phyloP scores from a whole-genome alignment of 2,329 filamentous ascomycete genomes.

The Ophiocordyceps australis region DNA sequence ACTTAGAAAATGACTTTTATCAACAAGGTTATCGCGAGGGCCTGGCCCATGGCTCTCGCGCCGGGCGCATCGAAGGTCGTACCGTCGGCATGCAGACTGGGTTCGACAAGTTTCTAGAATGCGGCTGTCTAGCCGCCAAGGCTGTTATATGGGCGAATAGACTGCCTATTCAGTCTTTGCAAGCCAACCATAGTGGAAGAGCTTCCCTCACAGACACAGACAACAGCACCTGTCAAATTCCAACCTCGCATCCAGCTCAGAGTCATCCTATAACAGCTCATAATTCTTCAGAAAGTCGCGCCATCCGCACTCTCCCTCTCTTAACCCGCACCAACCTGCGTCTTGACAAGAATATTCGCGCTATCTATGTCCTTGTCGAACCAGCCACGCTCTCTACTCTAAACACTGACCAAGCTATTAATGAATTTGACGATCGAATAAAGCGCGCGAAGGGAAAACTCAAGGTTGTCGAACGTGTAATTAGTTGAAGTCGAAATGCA shows the following conservation, averaged over 20 bases:
- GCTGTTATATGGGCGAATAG: constrained; percentile 73
- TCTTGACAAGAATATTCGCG: constrained; percentile 57
- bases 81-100: constrained; percentile 83
- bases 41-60: constrained; percentile 51
- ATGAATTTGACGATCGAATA: constrained; percentile 77
- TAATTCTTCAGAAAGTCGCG: no score
- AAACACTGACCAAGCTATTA: constrained; percentile 78
- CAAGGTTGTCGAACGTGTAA: constrained; percentile 65
- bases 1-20: constrained; percentile 56
- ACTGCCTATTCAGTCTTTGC: constrained; percentile 22
- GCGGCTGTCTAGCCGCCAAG: constrained; percentile 62
- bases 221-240: not conserved
- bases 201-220: constrained; percentile 2
- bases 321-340: constrained; percentile 43
- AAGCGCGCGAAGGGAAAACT: constrained; percentile 70
- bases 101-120: constrained; percentile 77
- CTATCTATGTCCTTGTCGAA: constrained; percentile 63
- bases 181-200: no score
- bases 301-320: constrained; percentile 12
- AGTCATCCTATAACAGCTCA: no score
- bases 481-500: no score
- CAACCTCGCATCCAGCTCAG: no score
- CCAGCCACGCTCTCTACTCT: constrained; percentile 57
- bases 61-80: constrained; percentile 75
- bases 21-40: constrained; percentile 65